Evolutionary conservation across 1,139 yeast genomes (phyloP).

Genomic region (Citeromyces hawaiiensis): DNA sequence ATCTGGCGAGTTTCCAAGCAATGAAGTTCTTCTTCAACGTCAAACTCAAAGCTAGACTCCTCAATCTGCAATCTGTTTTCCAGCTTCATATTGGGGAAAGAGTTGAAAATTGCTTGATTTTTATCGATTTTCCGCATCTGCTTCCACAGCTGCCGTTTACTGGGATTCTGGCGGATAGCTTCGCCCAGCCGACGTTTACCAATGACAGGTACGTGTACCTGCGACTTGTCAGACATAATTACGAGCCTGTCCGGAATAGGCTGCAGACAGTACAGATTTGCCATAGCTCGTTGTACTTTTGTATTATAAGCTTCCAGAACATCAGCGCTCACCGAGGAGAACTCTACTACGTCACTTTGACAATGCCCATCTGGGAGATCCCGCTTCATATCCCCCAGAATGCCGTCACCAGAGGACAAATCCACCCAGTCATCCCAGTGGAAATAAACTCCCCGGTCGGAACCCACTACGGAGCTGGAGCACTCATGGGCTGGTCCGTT

Average conservation of each 20-base stretch:
- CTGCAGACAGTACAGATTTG: neutral
- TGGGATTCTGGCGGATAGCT: neutral
- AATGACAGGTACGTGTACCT: neutral
- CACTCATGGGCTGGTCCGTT: neutral
- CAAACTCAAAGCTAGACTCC: neutral
- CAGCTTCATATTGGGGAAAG: neutral
- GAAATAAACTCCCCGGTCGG: constrained; percentile 1
- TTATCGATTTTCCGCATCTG: neutral
- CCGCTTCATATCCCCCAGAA: neutral
- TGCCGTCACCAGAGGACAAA: neutral
- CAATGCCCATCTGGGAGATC: neutral
- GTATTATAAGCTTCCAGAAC: neutral
- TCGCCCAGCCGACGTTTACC: constrained; percentile 1
- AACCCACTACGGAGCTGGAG: neutral
- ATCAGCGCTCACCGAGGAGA: neutral
- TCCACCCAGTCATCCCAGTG: constrained; percentile 3
- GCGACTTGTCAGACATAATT: neutral
- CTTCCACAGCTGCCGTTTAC: neutral
- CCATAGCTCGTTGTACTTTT: neutral
- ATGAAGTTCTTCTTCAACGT: neutral
- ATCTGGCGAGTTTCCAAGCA: neutral
- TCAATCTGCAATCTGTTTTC: neutral
- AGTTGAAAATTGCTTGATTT: neutral
- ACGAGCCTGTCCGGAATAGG: neutral
- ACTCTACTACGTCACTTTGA: neutral